Percentiles rank a stretch among this genome's conserved stretches.
phyloP scores from a whole-genome alignment of 495 filamentous ascomycete species.

The Aspergillus haitiensis region DNA sequence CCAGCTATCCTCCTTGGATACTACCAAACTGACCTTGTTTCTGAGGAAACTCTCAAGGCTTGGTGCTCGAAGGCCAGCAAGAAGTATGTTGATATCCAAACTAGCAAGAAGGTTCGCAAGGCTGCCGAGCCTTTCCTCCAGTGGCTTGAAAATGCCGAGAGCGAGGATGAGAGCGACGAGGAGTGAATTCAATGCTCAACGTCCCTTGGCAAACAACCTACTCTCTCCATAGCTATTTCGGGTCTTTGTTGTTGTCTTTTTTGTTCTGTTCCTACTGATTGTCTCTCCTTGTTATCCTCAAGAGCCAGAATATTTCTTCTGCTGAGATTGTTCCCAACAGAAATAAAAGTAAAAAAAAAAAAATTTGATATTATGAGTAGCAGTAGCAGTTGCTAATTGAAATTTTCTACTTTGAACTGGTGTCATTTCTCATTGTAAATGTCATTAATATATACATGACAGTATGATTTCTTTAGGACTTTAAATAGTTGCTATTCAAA shows the following conservation, averaged over 20 bases:
- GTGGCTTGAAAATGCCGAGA: conserved; percentile 90
- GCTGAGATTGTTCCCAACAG: neutral
- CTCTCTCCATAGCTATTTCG: conserved; percentile 2
- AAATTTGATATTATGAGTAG: neutral
- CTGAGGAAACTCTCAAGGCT: conserved; percentile 81
- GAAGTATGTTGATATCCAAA: conserved; percentile 89
- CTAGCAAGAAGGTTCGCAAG: conserved; percentile 95
- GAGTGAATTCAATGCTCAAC: conserved; percentile 30
- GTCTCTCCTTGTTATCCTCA: conserved; percentile 16
- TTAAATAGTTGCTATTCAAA: neutral
- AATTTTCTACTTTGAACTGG: conserved; percentile 6
- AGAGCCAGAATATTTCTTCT: conserved; percentile 8
- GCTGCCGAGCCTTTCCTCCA: conserved; percentile 88
- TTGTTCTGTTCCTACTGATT: conserved; percentile 5
- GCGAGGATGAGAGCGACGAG: conserved; percentile 72
- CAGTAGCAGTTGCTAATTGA: conserved; percentile 4
- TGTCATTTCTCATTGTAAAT: neutral
- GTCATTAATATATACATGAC: neutral
- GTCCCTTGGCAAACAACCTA: neutral
- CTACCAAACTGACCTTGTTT: conserved; percentile 84
- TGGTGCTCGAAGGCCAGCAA: conserved; percentile 96
- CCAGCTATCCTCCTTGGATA: conserved; percentile 81
- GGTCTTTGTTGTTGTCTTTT: conserved; percentile 9
- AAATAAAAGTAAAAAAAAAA: conserved; percentile 9
- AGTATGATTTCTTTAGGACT: neutral